Conservation (phyloP, 2,329 filamentous ascomycete genomes). For the Colletotrichum musae region DNA sequence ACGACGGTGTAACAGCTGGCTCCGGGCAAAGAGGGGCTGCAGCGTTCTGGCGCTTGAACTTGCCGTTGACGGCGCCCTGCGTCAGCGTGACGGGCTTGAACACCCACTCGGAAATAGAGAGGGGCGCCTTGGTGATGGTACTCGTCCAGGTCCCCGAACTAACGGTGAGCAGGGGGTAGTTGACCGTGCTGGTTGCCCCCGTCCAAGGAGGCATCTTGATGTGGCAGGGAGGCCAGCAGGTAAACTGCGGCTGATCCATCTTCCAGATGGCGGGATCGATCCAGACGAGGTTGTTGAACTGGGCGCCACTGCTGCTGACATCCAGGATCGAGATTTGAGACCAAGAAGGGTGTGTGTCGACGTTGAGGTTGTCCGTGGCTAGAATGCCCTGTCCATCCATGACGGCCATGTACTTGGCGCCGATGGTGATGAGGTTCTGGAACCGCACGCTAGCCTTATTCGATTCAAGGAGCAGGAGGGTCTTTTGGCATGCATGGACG, state of each 20-base stretch:
- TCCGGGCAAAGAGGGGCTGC: slow-evolving; percentile 40
- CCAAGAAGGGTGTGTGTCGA: slow-evolving; percentile 48
- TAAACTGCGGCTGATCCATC: slow-evolving; percentile 48
- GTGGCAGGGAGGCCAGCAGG: slow-evolving; percentile 48
- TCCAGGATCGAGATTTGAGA: slow-evolving; percentile 47
- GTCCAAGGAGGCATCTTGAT: slow-evolving; percentile 49
- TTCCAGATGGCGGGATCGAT: slow-evolving; percentile 49
- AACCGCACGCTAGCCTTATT: slow-evolving; percentile 45
- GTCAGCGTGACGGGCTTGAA: slow-evolving; percentile 46
- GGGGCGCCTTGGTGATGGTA: slow-evolving; percentile 47
- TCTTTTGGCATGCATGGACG: slow-evolving; percentile 45
- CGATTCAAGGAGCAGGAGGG: slow-evolving; percentile 41
- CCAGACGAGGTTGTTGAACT: slow-evolving; percentile 41
- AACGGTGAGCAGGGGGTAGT: slow-evolving; percentile 51
- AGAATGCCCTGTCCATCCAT: slow-evolving; percentile 46
- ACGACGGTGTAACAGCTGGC: slow-evolving; percentile 43
- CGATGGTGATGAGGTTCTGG: slow-evolving; percentile 50
- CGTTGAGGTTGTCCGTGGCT: slow-evolving; percentile 48
- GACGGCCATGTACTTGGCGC: slow-evolving; percentile 48
- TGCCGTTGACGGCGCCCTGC: neutral
- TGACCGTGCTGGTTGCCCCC: slow-evolving; percentile 46
- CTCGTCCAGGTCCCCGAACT: slow-evolving; percentile 49
- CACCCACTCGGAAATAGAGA: slow-evolving; percentile 46
- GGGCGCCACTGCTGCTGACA: slow-evolving; percentile 26
- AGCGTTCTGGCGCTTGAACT: slow-evolving; percentile 32